phyloP scores from a whole-genome alignment of 768 basidiomycete genomes.

The Clitopilus hobsonii region DNA sequence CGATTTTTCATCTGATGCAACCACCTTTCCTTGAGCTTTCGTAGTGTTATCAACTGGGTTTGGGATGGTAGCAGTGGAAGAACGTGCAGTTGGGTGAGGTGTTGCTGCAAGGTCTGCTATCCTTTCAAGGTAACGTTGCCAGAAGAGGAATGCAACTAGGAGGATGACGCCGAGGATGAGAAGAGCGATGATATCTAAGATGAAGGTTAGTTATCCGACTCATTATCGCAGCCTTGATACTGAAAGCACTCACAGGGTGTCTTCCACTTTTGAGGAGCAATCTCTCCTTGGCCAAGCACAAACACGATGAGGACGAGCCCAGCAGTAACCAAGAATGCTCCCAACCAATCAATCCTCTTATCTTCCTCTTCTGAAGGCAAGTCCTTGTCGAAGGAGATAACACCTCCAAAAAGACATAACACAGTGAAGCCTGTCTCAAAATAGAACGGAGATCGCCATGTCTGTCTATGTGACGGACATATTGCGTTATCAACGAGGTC shows the following conservation, averaged over 20 bases:
- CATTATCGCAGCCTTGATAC: slow-evolving; percentile 1
- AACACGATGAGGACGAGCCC: slow-evolving; percentile 69
- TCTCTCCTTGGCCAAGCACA: slow-evolving; percentile 59
- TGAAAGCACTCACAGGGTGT: slow-evolving; percentile 26
- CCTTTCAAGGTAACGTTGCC: slow-evolving; percentile 57
- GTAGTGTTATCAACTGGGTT: not conserved
- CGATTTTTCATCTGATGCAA: not conserved
- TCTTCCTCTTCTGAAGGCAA: slow-evolving; percentile 33
- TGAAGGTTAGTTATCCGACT: slow-evolving; percentile 12
- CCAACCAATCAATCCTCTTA: slow-evolving; percentile 67
- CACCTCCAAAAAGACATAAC: slow-evolving; percentile 46
- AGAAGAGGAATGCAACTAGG: slow-evolving; percentile 48
- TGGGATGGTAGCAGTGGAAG: not conserved
- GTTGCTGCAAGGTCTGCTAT: slow-evolving; percentile 1
- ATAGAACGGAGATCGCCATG: slow-evolving; percentile 68
- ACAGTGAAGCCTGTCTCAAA: slow-evolving; percentile 53
- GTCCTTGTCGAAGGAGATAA: slow-evolving; percentile 63
- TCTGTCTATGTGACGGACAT: slow-evolving; percentile 23
- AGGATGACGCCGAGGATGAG: slow-evolving; percentile 57
- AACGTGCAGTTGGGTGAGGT: not conserved
- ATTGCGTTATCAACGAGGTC: not conserved
- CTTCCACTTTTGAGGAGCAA: slow-evolving; percentile 54
- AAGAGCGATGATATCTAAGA: slow-evolving; percentile 57
- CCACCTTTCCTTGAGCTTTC: not conserved
- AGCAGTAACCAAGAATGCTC: slow-evolving; percentile 55